These are phyloP conservation scores for Penicillium concentricum DNA, from an alignment of 2,329 filamentous ascomycete genomes.

Conservation along the genomic window DNA sequence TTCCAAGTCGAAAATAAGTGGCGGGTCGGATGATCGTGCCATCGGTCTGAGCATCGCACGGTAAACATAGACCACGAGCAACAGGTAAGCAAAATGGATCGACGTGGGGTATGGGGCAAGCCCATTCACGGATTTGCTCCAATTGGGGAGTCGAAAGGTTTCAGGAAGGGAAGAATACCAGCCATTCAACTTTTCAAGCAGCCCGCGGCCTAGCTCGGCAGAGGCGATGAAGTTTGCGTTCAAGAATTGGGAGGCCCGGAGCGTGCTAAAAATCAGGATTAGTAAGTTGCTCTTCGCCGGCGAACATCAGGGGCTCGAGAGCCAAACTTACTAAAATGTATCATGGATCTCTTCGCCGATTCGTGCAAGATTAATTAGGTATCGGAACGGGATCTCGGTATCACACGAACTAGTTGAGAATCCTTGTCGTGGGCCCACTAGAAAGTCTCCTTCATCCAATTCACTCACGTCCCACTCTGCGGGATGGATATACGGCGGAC, in stretches of 20 bases:
- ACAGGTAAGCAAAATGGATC: constrained; percentile 37
- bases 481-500: constrained; percentile 36
- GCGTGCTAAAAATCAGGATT: constrained; percentile 21
- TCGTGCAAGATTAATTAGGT: constrained; percentile 27
- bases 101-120: constrained; percentile 25
- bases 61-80: constrained; percentile 37
- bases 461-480: constrained; percentile 39
- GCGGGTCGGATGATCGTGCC: constrained; percentile 29
- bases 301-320: background rate
- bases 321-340: constrained; percentile 31
- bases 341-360: constrained; percentile 34
- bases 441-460: constrained; percentile 31
- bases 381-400: constrained; percentile 29
- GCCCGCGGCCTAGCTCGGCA: constrained; percentile 26
- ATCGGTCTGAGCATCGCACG: constrained; percentile 35
- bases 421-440: constrained; percentile 18
- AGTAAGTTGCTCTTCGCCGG: background rate
- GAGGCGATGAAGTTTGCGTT: constrained; percentile 32
- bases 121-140: constrained; percentile 27
- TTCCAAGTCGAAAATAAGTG: constrained; percentile 29
- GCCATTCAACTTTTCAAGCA: constrained; percentile 30
- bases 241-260: constrained; percentile 30
- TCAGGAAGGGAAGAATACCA: constrained; percentile 34
- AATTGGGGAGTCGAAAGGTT: constrained; percentile 28
- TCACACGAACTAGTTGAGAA: constrained; percentile 19